Conservation (phyloP, 2,329 filamentous ascomycete genomes). For the Claviceps sp. region DNA sequence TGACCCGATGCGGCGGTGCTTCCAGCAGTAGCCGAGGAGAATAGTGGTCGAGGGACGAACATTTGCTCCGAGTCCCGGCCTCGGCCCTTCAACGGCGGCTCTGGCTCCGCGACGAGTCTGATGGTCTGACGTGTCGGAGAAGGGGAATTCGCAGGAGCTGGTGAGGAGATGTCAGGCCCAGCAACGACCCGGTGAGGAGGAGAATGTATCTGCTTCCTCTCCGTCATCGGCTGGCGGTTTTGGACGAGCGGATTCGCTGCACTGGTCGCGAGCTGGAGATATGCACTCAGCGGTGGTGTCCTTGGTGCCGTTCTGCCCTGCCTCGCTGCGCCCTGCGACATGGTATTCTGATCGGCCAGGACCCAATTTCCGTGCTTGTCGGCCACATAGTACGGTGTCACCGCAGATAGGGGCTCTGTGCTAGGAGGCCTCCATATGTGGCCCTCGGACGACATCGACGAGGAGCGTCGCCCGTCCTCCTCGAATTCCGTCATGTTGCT, state of each 20-base stretch:
- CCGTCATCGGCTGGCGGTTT: neutral
- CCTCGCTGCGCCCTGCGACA: slow-evolving; percentile 11
- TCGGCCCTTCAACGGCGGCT: neutral
- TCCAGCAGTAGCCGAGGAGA: slow-evolving; percentile 6
- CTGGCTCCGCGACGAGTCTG: slow-evolving; percentile 2
- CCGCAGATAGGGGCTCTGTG: slow-evolving; percentile 28
- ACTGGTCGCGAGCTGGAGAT: slow-evolving; percentile 4
- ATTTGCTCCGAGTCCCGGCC: too few species aligned
- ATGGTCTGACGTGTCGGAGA: neutral
- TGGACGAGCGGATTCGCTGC: slow-evolving; percentile 10
- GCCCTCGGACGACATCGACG: slow-evolving; percentile 21
- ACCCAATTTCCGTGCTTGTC: slow-evolving; percentile 42
- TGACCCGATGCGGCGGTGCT: slow-evolving; percentile 6
- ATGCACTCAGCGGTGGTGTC: slow-evolving; percentile 5
- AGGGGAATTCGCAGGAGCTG: neutral
- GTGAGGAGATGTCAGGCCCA: neutral
- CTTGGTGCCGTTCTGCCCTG: slow-evolving; percentile 11
- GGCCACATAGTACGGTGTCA: slow-evolving; percentile 33
- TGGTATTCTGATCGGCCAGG: slow-evolving; percentile 25
- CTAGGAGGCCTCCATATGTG: slow-evolving; percentile 39
- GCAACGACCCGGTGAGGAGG: too few species aligned
- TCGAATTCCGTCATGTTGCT: slow-evolving; percentile 40
- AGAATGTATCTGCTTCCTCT: neutral
- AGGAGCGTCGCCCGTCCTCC: slow-evolving; percentile 27
- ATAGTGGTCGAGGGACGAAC: slow-evolving; percentile 11